Base-by-base conservation (phyloP, 352 stramenopile species). In the Hyaloperonospora brassicae region DNA sequence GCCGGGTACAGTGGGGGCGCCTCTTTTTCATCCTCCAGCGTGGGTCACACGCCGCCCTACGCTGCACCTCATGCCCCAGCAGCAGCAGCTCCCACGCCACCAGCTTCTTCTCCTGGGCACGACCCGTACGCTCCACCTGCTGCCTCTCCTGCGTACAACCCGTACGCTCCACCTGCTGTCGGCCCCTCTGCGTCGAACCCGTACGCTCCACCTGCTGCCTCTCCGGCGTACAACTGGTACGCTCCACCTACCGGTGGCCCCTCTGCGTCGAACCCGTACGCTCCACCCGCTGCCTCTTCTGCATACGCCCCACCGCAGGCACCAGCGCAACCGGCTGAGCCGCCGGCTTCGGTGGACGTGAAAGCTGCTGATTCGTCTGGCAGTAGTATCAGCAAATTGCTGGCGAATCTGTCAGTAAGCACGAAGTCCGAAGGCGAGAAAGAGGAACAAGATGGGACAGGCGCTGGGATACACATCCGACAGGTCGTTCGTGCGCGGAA, bases 401-500 rank as follows among this genome's bases (percentile, higher is more conserved):
- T 89, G 24, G 64, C 66, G 5, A 87, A 80, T 55, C 47, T 89
- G 5, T 86, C 76, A 12, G 66, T 84, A 23, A 75, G 68, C 10
- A 47, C 57, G 8, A 76, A 66, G 36, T 44, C 64, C 3, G 63
- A 76, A 42, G 64, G 69, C 6, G 70, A 83, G 30, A 65, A 73
- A 13, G 69, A 84, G 14, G 82, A 93, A 57, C 72, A 68, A 0
- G 76, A 89, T 57, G 82, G 82, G 7, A 81, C 68, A 14, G 82
- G 82, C 14, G 57, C 62, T 0, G 79, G 82, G 23, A 66, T 93
- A 21, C 53, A 47, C n/a, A 69, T 93, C 36, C 74, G 69, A 47
- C 70, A 67, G 27, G 64, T 90, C 22, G 49, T 73, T 7, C 64
- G 59, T 5, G 59, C 78, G 25, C 79, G 79, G 8, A 79, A 85